Evolutionary conservation across 2,329 filamentous ascomycete species (phyloP).

Genomic region (Ceratocystis ficicola): DNA sequence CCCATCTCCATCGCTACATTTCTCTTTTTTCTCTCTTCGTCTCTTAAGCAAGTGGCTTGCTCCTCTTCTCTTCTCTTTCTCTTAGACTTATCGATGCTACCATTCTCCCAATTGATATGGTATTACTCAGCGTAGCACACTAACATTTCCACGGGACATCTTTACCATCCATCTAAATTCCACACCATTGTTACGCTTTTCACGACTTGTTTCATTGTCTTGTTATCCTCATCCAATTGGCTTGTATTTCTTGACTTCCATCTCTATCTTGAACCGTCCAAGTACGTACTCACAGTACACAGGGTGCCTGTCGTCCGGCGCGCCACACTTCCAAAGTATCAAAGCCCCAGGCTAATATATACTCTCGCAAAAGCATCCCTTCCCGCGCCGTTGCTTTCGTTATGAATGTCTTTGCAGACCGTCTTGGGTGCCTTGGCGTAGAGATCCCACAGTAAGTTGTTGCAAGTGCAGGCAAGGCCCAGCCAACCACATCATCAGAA

Average conservation of each 20-base stretch:
- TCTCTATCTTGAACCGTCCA: background rate
- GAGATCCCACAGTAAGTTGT: slow-evolving; percentile 4
- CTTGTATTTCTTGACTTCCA: background rate
- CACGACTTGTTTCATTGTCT: background rate
- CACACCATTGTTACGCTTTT: slow-evolving; percentile 3
- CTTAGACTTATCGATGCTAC: background rate
- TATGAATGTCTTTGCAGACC: slow-evolving; percentile 9
- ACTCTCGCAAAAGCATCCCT: background rate
- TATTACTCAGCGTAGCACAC: slow-evolving; percentile 1
- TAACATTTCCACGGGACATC: background rate
- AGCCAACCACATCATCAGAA: background rate
- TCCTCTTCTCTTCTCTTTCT: background rate
- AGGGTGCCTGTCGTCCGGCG: background rate
- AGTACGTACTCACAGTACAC: background rate
- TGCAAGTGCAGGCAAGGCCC: background rate
- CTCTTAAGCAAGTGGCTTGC: background rate
- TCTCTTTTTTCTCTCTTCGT: background rate
- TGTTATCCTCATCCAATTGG: background rate
- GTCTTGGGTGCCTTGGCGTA: slow-evolving; percentile 5
- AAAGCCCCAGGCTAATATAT: background rate
- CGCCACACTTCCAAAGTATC: background rate
- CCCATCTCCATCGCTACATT: background rate
- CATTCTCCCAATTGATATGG: background rate
- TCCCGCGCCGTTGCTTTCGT: background rate
- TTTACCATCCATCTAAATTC: background rate